These are phyloP conservation scores for Picochlorum sp. DNA, from an alignment of 139 green algal species.

Conservation along the genomic window DNA sequence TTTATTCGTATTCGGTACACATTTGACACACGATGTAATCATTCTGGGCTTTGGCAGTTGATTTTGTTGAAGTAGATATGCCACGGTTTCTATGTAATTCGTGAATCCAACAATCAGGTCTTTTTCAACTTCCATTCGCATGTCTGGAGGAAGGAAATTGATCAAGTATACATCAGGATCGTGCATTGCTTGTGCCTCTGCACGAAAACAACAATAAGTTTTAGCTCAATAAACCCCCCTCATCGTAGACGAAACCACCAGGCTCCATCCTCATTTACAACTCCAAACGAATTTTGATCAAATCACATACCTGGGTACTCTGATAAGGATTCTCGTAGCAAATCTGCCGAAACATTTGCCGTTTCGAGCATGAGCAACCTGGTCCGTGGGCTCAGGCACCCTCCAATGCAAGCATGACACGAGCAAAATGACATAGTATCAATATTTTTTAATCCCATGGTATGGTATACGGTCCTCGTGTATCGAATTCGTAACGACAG, in stretches of 20 bases:
- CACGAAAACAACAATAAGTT: too few relatives aligned
- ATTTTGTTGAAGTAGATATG: slow-evolving; percentile 16
- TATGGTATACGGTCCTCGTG: too few relatives aligned
- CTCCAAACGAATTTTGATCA: neutral
- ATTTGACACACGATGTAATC: slow-evolving; percentile 15
- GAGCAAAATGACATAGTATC: slow-evolving; percentile 3
- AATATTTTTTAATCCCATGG: too few relatives aligned
- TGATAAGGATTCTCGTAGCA: slow-evolving; percentile 17
- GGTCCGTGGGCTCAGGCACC: slow-evolving; percentile 18
- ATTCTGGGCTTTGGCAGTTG: slow-evolving; percentile 28
- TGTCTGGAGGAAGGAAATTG: slow-evolving; percentile 21
- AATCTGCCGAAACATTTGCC: slow-evolving; percentile 6
- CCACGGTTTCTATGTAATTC: slow-evolving; percentile 17
- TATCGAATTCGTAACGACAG: too few relatives aligned
- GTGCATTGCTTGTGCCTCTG: slow-evolving; percentile 4
- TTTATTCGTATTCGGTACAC: slow-evolving; percentile 27
- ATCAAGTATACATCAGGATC: slow-evolving; percentile 29
- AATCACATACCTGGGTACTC: slow-evolving; percentile 13
- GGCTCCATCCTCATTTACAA: too few relatives aligned
- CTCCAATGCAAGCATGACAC: slow-evolving; percentile 18
- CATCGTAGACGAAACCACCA: too few relatives aligned
- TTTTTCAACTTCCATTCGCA: slow-evolving; percentile 20
- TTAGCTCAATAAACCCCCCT: too few relatives aligned
- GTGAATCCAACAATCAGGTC: slow-evolving; percentile 18
- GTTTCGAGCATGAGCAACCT: slow-evolving; percentile 1